A percentile compares a stretch with the other conserved stretches of the same genome.
phyloP scores from a whole-genome alignment of 805 yeast genomes.

The Metschnikowia shivogae region DNA sequence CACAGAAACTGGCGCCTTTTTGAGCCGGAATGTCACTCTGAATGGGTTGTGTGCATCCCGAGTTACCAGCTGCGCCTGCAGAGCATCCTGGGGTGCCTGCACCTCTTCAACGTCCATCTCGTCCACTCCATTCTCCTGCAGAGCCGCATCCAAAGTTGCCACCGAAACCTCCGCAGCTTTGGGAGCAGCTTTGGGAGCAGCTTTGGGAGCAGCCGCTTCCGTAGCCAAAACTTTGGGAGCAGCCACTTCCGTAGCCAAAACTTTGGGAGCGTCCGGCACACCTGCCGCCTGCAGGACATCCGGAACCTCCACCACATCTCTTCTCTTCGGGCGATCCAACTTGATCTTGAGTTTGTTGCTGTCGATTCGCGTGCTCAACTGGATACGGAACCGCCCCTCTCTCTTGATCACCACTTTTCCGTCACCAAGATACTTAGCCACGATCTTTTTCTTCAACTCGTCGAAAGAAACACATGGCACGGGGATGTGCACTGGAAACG shows the following conservation, averaged over 20 bases:
- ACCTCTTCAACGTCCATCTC: neutral
- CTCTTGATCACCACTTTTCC: slow-evolving; percentile 58
- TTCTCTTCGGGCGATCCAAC: neutral
- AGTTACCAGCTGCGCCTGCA: slow-evolving; percentile 1
- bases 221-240: too few species aligned
- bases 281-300: neutral
- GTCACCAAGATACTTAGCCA: slow-evolving; percentile 50
- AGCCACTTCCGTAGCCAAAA: too few species aligned
- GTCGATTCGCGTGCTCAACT: slow-evolving; percentile 23
- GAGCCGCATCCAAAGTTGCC: neutral
- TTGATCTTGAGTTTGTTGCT: neutral
- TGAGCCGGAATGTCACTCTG: slow-evolving; percentile 7
- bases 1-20: neutral
- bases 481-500: slow-evolving; percentile 57
- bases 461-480: slow-evolving; percentile 55
- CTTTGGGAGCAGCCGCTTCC: too few species aligned
- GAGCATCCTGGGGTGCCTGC: too few species aligned
- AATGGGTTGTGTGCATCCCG: slow-evolving; percentile 9
- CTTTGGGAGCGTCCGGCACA: too few species aligned
- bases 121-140: neutral
- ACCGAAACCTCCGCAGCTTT: too few species aligned
- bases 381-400: slow-evolving; percentile 55
- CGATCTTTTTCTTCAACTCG: slow-evolving; percentile 51
- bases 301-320: neutral
- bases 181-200: too few species aligned